A percentile compares a stretch with the other conserved stretches of the same genome.
Conservation (phyloP, 352 stramenopile species). For the Lagenidium giganteum region DNA sequence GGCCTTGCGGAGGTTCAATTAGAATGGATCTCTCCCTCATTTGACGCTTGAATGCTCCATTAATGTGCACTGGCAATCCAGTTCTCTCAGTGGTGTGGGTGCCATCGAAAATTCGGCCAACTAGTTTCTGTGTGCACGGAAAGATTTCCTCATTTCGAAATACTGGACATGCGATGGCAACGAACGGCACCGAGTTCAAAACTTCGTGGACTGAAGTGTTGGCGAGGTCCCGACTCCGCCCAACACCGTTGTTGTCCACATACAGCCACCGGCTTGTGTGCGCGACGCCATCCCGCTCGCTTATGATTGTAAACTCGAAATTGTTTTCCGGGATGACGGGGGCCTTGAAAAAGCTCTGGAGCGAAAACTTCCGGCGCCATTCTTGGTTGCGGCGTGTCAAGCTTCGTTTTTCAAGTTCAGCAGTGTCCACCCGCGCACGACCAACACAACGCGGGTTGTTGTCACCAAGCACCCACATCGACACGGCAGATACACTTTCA, state of each 20-base stretch:
- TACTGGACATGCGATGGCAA: constrained; percentile 56
- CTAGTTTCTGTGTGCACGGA: too few species aligned
- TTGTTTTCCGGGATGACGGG: constrained; percentile 51
- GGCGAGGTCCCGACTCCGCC: constrained; percentile 63
- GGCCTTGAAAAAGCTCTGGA: constrained; percentile 77
- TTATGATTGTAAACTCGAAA: constrained; percentile 54
- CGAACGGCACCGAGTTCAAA: constrained; percentile 57
- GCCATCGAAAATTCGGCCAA: constrained; percentile 63
- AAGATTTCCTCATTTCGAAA: constrained; percentile 46
- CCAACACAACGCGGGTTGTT: constrained; percentile 47
- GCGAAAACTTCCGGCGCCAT: constrained; percentile 75
- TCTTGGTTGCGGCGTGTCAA: constrained; percentile 45
- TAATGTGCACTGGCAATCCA: constrained; percentile 65
- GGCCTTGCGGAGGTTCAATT: constrained; percentile 6
- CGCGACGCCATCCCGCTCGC: constrained; percentile 54
- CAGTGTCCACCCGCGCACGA: constrained; percentile 34
- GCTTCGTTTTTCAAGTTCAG: constrained; percentile 36
- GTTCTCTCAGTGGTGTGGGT: constrained; percentile 37
- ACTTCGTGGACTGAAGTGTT: constrained; percentile 53
- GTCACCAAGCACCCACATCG: too few species aligned
- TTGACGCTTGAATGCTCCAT: constrained; percentile 71
- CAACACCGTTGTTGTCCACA: constrained; percentile 57
- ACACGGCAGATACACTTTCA: constrained; percentile 41
- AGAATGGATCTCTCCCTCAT: constrained; percentile 27
- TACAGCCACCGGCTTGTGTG: constrained; percentile 57